These are phyloP conservation scores for Phytophthora pseudosyringae DNA, from an alignment of 352 stramenopile genomes.

Conservation along the genomic window DNA sequence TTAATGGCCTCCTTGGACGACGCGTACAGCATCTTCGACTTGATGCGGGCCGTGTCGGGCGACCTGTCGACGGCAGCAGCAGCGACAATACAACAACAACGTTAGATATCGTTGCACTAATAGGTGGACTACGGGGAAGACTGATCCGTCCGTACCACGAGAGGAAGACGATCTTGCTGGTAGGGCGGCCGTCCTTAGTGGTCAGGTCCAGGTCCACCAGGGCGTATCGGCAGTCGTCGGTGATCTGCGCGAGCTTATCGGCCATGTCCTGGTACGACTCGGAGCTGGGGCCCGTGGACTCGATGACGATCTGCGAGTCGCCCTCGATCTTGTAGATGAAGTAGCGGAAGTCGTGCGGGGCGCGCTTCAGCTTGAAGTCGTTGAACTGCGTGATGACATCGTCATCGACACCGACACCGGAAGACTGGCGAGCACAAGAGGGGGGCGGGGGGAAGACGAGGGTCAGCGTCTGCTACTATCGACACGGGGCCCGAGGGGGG, in stretches of 20 bases:
- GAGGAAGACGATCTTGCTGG: conserved; percentile 92
- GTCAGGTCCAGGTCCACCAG: conserved; percentile 91
- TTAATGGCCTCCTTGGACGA: conserved; percentile 96
- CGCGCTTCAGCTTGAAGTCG: conserved; percentile 95
- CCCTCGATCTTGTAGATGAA: conserved; percentile 96
- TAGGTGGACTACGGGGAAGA: background rate
- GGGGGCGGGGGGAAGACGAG: background rate
- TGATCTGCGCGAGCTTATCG: conserved; percentile 73
- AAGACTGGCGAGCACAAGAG: conserved; percentile 68
- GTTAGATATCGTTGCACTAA: conserved; percentile 1
- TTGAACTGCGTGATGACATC: conserved; percentile 94
- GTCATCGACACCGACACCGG: conserved; percentile 93
- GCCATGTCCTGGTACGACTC: conserved; percentile 92
- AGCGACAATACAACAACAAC: background rate
- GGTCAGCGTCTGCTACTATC: conserved; percentile 5
- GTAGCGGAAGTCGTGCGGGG: conserved; percentile 93
- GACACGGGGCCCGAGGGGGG: background rate
- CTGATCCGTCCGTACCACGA: conserved; percentile 69
- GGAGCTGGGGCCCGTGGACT: conserved; percentile 71
- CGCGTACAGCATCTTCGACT: conserved; percentile 97
- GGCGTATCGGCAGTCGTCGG: conserved; percentile 87
- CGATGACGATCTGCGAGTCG: conserved; percentile 94
- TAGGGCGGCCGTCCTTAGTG: conserved; percentile 89
- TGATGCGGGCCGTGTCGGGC: conserved; percentile 92
- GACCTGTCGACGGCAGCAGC: conserved; percentile 61